Evolutionary conservation across 495 filamentous ascomycete species (phyloP).

Genomic region (Penicillium cataractarum): DNA sequence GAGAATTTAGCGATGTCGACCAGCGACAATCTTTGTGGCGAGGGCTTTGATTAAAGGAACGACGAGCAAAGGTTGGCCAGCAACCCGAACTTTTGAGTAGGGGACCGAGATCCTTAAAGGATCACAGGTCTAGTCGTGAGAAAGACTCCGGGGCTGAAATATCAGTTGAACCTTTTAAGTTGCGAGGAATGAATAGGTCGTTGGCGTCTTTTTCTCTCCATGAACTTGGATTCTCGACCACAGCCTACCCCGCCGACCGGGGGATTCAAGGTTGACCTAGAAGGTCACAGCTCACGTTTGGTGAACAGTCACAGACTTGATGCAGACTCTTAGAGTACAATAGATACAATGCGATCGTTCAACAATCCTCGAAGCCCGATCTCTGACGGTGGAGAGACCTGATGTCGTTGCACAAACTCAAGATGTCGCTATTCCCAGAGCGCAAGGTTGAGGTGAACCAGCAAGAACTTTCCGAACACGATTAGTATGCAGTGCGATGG

Average conservation of each 20-base stretch:
- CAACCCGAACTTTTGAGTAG: constrained; percentile 21
- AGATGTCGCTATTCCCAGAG: not conserved
- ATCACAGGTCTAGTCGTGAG: not conserved
- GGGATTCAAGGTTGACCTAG: not conserved
- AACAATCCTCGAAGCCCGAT: not conserved
- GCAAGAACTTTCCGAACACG: not conserved
- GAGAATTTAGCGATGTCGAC: constrained; percentile 19
- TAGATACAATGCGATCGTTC: not conserved
- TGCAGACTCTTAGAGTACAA: not conserved
- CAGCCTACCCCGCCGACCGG: constrained; percentile 6
- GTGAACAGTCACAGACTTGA: not conserved
- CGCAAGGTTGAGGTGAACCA: not conserved
- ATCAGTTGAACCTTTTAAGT: not conserved
- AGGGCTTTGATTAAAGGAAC: constrained; percentile 23
- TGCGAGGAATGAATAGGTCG: not conserved
- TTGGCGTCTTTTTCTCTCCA: constrained; percentile 25
- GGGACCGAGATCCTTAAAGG: not conserved
- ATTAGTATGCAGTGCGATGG: not conserved
- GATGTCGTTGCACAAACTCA: not conserved
- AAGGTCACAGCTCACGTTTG: not conserved
- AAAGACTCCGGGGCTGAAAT: not conserved
- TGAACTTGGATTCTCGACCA: constrained; percentile 18
- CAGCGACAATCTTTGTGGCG: constrained; percentile 22
- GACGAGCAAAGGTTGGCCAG: constrained; percentile 34
- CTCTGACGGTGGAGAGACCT: not conserved